Conservation (phyloP, 805 yeast genomes). For the Grigorovia humatica region DNA sequence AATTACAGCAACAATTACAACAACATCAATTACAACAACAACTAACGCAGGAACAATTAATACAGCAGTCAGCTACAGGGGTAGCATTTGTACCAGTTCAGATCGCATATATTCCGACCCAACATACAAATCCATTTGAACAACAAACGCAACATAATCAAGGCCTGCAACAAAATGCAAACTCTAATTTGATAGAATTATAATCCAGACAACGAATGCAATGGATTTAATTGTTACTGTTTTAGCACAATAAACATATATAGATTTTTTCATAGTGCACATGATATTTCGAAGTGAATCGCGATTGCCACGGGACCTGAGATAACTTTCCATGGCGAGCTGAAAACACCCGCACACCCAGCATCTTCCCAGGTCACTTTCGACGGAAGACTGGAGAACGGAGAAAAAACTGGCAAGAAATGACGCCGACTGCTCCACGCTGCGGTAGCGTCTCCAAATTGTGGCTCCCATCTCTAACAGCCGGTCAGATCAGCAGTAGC, state of each 20-base stretch:
- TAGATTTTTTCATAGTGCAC: no score
- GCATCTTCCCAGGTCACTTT: background rate
- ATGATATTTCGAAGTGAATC: no score
- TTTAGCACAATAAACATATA: no score
- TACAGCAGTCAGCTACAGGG: conserved; percentile 6
- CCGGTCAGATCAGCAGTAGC: background rate
- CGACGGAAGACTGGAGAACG: background rate
- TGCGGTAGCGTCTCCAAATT: background rate
- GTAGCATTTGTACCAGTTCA: conserved; percentile 8
- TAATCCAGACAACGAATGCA: conserved; percentile 2
- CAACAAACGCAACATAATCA: conserved; percentile 11
- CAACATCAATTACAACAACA: conserved; percentile 5
- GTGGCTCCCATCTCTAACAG: background rate
- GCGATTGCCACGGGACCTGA: no score
- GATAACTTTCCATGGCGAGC: no score
- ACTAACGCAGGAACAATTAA: conserved; percentile 6
- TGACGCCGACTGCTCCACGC: background rate
- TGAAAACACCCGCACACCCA: background rate
- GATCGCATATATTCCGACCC: conserved; percentile 3
- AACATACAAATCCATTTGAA: conserved; percentile 4
- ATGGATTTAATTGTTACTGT: no score
- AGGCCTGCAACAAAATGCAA: conserved; percentile 9
- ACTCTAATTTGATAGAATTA: conserved; percentile 23
- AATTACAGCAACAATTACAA: conserved; percentile 7
- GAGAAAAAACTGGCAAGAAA: background rate